These are phyloP conservation scores for Drechslerella dactyloides DNA, from an alignment of 2,329 filamentous ascomycete genomes.

Conservation along the genomic window DNA sequence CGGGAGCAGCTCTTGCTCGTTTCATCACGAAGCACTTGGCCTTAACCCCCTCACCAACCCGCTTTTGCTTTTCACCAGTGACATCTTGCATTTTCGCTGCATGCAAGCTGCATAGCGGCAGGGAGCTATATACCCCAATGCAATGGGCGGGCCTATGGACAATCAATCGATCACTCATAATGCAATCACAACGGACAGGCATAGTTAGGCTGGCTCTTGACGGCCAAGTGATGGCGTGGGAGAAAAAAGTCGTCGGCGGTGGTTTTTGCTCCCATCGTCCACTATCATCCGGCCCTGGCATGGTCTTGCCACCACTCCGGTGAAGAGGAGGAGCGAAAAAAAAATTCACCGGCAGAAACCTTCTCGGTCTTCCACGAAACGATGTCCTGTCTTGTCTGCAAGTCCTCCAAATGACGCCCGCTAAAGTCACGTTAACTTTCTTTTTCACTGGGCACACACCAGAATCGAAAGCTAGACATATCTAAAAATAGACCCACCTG, in stretches of 20 bases:
- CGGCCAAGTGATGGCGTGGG: constrained; percentile 8
- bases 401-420: constrained; percentile 36
- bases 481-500: constrained; percentile 43
- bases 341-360: constrained; percentile 34
- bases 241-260: constrained; percentile 33
- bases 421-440: constrained; percentile 49
- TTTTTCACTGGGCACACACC: constrained; percentile 11
- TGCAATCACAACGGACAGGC: too few relatives aligned
- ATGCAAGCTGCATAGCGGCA: constrained; percentile 50
- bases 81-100: constrained; percentile 47
- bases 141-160: constrained; percentile 17
- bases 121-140: constrained; percentile 31
- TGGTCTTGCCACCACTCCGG: too few relatives aligned
- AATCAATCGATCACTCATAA: constrained; percentile 13
- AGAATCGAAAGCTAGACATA: constrained; percentile 14
- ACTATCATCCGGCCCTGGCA: constrained; percentile 19
- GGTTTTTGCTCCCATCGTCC: constrained; percentile 40
- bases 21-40: constrained; percentile 18
- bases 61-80: constrained; percentile 37
- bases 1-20: constrained; percentile 23
- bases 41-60: constrained; percentile 1
- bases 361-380: constrained; percentile 35
- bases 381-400: constrained; percentile 26
- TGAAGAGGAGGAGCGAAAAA: too few relatives aligned
- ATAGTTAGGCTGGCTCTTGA: too few relatives aligned